Evolutionary conservation across 2,329 filamentous ascomycete genomes (phyloP).

Genomic region (Colletotrichum liriopes): DNA sequence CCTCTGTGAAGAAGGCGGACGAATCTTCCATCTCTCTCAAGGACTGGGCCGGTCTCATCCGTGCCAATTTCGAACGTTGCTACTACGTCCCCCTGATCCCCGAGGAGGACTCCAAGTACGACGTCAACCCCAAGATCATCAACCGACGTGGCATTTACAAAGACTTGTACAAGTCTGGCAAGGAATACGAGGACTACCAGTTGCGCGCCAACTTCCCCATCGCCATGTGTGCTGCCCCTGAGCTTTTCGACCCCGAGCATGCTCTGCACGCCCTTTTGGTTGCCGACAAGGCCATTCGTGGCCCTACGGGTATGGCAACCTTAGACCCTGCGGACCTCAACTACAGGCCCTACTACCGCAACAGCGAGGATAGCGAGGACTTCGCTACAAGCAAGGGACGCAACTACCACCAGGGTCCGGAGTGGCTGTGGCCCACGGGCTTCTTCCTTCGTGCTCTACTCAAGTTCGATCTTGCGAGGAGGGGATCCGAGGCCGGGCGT

Average conservation of each 20-base stretch:
- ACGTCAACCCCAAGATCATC: conserved; percentile 83
- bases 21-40: conserved; percentile 76
- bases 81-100: conserved; percentile 86
- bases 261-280: conserved; percentile 85
- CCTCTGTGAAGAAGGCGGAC: conserved; percentile 78
- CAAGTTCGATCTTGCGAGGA: conserved; percentile 87
- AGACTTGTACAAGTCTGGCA: conserved; percentile 93
- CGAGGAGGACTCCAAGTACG: conserved; percentile 81
- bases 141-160: conserved; percentile 98
- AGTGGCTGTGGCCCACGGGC: conserved; percentile 98
- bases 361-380: conserved; percentile 92
- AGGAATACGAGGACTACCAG: conserved; percentile 98
- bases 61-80: conserved; percentile 89
- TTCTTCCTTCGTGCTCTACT: conserved; percentile 94
- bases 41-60: conserved; percentile 86
- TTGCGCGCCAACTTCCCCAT: conserved; percentile 95
- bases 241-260: conserved; percentile 84
- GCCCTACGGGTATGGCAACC: conserved; percentile 95
- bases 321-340: conserved; percentile 93
- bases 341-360: conserved; percentile 95
- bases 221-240: conserved; percentile 93
- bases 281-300: conserved; percentile 84
- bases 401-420: conserved; percentile 98
- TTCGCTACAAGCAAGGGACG: conserved; percentile 94
- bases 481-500: conserved; percentile 74